phyloP scores from a whole-genome alignment of 2,329 filamentous ascomycete genomes.

The Colletotrichum cordylinicola region DNA sequence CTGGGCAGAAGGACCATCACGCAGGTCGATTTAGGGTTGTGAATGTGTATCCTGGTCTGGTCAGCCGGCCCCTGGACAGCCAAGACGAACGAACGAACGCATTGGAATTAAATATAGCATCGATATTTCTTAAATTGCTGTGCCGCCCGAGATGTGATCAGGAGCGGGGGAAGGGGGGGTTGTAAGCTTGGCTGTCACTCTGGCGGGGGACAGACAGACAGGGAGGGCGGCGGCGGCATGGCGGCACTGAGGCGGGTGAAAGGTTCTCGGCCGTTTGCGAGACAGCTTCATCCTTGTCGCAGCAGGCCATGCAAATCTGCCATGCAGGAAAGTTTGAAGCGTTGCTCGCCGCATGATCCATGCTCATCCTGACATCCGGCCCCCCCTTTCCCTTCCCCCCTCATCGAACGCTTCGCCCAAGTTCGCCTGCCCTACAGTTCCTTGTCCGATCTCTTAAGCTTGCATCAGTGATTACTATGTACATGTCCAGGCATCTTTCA shows the following conservation, averaged over 20 bases:
- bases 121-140: background rate
- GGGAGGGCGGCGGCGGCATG: too few relatives aligned
- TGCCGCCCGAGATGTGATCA: background rate
- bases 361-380: background rate
- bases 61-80: background rate
- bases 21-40: background rate
- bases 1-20: background rate
- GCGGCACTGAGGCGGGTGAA: background rate
- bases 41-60: background rate
- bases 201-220: background rate
- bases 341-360: conserved; percentile 1
- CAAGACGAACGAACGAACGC: background rate
- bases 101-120: background rate
- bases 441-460: background rate
- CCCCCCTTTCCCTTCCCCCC: background rate
- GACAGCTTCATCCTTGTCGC: background rate
- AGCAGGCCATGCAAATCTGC: background rate
- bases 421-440: background rate
- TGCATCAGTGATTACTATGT: background rate
- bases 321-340: background rate
- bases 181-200: background rate
- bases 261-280: background rate
- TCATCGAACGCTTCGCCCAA: background rate
- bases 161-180: background rate
- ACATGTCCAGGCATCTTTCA: background rate